Percentiles rank a stretch among this genome's conserved stretches.
These are phyloP conservation scores for Talaromyces funiculosus DNA, from an alignment of 2,329 filamentous ascomycete genomes.

Conservation along the genomic window DNA sequence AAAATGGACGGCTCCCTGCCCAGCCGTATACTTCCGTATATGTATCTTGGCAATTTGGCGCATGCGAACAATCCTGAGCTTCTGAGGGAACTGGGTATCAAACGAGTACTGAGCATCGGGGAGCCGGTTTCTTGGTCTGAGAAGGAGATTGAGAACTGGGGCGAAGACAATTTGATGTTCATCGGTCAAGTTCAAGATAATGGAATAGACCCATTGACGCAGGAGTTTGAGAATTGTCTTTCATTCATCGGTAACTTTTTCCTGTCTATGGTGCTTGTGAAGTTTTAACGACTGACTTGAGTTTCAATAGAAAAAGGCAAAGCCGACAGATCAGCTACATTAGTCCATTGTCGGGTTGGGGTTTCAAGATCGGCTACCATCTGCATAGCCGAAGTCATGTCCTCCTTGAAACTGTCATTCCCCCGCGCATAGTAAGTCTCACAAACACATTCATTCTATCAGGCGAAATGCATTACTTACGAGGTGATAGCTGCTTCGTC, in stretches of 20 bases:
- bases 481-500: constrained; percentile 67
- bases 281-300: not conserved
- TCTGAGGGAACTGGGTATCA: constrained; percentile 72
- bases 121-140: constrained; percentile 79
- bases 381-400: constrained; percentile 98
- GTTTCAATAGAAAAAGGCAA: constrained; percentile 67
- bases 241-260: constrained; percentile 76
- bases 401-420: constrained; percentile 70
- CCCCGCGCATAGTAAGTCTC: constrained; percentile 71
- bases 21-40: constrained; percentile 81
- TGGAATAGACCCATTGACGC: constrained; percentile 83
- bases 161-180: constrained; percentile 68
- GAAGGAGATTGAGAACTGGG: constrained; percentile 66
- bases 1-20: constrained; percentile 86
- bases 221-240: constrained; percentile 78
- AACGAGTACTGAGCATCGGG: constrained; percentile 83
- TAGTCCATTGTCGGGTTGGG: constrained; percentile 94
- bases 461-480: not conserved
- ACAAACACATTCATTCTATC: not conserved
- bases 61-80: constrained; percentile 93
- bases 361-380: constrained; percentile 95
- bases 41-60: constrained; percentile 89
- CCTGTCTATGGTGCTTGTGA: not conserved
- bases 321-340: constrained; percentile 69
- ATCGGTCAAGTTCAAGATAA: constrained; percentile 92